phyloP scores from a whole-genome alignment of 495 filamentous ascomycete species.

The Penicillium manginii region DNA sequence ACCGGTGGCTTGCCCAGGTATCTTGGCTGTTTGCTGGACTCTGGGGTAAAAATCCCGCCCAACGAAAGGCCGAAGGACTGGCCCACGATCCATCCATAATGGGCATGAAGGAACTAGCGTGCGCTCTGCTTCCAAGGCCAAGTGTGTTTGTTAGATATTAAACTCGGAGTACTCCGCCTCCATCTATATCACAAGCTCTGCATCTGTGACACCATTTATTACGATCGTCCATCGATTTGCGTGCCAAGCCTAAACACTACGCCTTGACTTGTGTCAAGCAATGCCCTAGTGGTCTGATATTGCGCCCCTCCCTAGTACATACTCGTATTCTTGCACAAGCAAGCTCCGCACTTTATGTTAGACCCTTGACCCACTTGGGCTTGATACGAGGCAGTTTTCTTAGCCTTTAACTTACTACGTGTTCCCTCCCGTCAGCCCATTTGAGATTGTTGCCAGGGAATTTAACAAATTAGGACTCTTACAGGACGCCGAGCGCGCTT shows the following conservation, averaged over 20 bases:
- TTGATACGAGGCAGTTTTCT: slow-evolving; percentile 12
- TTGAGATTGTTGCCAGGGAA: neutral
- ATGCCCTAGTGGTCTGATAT: slow-evolving; percentile 15
- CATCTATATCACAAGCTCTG: neutral
- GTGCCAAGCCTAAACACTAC: slow-evolving; percentile 16
- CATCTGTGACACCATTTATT: slow-evolving; percentile 1
- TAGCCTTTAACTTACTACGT: slow-evolving; percentile 4
- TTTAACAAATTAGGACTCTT: slow-evolving; percentile 8
- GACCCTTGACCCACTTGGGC: slow-evolving; percentile 1
- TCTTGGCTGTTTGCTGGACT: slow-evolving; percentile 9
- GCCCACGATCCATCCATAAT: neutral
- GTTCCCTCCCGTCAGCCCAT: neutral
- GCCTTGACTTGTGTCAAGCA: slow-evolving; percentile 23
- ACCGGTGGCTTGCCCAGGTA: slow-evolving; percentile 4
- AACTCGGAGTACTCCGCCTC: neutral
- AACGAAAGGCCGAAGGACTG: neutral
- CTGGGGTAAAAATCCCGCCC: slow-evolving; percentile 11
- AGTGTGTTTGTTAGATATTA: neutral
- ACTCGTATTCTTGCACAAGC: slow-evolving; percentile 1
- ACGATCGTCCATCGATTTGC: slow-evolving; percentile 9
- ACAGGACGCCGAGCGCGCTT: slow-evolving; percentile 21
- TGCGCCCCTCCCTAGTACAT: neutral
- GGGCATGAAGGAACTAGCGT: neutral
- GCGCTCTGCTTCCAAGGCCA: neutral
- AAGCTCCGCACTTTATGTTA: neutral